Evolutionary conservation across 345 rosid genomes (phyloP).

Genomic region (Heritiera fomes): DNA sequence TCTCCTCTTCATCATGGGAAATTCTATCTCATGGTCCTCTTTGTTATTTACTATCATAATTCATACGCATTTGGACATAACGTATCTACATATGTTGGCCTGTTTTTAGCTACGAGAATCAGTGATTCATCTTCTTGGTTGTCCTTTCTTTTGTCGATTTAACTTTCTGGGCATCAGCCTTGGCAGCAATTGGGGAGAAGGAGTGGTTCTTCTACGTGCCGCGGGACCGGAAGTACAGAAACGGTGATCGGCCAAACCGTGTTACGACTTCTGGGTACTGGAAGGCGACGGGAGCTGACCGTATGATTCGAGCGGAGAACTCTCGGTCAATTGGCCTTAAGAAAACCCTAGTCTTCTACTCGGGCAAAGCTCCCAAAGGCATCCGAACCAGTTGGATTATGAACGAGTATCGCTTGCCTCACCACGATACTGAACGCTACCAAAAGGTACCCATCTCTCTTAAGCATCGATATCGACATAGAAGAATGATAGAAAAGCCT

Average conservation of each 20-base stretch:
- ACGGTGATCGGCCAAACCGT: constrained; percentile 95
- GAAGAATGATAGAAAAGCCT: background rate
- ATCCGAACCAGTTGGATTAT: constrained; percentile 97
- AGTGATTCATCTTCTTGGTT: background rate
- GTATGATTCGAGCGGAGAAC: constrained; percentile 83
- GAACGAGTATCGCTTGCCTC: constrained; percentile 99
- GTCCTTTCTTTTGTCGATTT: background rate
- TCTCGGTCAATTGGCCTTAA: constrained; percentile 82
- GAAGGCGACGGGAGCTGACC: constrained; percentile 99
- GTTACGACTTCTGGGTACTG: constrained; percentile 97
- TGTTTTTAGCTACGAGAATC: background rate
- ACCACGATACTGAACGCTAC: constrained; percentile 83
- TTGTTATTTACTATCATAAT: too few species aligned
- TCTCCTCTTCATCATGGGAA: too few species aligned
- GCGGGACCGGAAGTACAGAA: constrained; percentile 87
- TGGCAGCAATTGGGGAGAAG: constrained; percentile 99
- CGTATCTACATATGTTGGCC: too few species aligned
- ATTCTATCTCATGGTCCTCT: too few species aligned
- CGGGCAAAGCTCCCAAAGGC: constrained; percentile 98
- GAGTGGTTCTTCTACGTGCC: constrained; percentile 99
- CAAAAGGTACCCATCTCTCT: constrained; percentile 61
- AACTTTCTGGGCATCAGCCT: constrained; percentile 39
- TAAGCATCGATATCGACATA: too few species aligned
- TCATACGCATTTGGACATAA: too few species aligned
- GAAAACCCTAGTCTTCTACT: constrained; percentile 99